Base-by-base conservation (phyloP, 1,284 basidiomycete species). In the Rhodotorula sp. region DNA sequence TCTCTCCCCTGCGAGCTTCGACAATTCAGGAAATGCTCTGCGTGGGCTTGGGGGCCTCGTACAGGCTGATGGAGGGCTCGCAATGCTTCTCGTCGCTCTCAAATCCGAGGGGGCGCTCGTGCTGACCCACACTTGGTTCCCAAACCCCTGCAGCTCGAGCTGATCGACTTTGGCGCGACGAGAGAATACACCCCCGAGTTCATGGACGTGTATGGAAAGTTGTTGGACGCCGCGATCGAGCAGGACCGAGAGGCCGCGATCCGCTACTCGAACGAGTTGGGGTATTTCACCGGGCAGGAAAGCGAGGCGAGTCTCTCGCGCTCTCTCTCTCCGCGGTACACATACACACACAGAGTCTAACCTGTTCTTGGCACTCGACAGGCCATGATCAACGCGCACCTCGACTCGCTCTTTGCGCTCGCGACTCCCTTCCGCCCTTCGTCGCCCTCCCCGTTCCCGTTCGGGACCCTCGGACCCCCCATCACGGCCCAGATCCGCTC, bases 131-230 rank as follows among this genome's bases (percentile, higher is more conserved):
- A 15, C 50, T 52, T 19, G 19, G 8, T n/a, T 19, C 52, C 26
- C 10, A 26, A 38, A 5, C 38, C 38, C 38, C 38, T 19, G 19
- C 74, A 90, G 87, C 85, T 98, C 63, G 91, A 93, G 77, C 84
- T 99, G 28, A 92, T 99, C 70, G 95, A 99, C 82, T 98, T 99
- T 78, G 97, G 95, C 34, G 95, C 97, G 4, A 93, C 92, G 0
- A 86, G 95, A 54, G 88, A 88, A 75, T 99, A 98, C 82, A 86
- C 87, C 2, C 88, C 88, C 74, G 85, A 86, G 70, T 99, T 99
- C 79, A 95, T 97, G 83, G 90, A 95, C 80, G 84, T 85, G 66
- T 99, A 94, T 93, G 85, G 92, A 72, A 83, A 84, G 43, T 85
- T 98, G 28, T 85, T 99, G 26, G 85, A 86, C 71, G 90, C 92